Evolutionary conservation across 139 green algal genomes (phyloP).

Genomic region (Zygnema cylindricum): DNA sequence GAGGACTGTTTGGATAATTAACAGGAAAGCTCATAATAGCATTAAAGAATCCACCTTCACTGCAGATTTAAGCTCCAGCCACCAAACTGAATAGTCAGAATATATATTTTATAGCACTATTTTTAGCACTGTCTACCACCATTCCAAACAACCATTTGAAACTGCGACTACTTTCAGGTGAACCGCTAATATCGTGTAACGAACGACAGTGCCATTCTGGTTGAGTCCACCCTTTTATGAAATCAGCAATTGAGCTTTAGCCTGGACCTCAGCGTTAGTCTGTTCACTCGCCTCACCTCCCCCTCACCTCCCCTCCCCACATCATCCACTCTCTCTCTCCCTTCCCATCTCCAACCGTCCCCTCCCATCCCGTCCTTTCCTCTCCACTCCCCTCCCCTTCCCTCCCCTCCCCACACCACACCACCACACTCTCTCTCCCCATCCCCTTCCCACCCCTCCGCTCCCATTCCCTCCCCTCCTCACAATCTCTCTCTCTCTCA

Average conservation of each 20-base stretch:
- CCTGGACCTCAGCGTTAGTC: too few relatives aligned
- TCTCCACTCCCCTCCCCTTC: slow-evolving; percentile 38
- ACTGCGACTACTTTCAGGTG: too few relatives aligned
- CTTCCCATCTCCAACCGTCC: background rate
- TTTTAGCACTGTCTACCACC: too few relatives aligned
- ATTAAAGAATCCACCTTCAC: slow-evolving; percentile 99
- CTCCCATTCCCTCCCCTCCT: background rate
- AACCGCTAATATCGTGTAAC: too few relatives aligned
- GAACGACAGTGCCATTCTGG: too few relatives aligned
- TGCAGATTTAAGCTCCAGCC: slow-evolving; percentile 41
- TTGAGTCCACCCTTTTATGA: too few relatives aligned
- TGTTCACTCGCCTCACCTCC: background rate
- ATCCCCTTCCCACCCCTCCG: background rate
- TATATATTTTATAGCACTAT: too few relatives aligned
- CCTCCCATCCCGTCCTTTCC: background rate
- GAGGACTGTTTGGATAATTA: slow-evolving; percentile 97
- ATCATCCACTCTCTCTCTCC: background rate
- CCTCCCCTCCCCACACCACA: slow-evolving; percentile 5
- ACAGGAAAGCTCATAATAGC: slow-evolving; percentile 91
- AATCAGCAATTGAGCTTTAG: too few relatives aligned
- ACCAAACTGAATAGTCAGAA: background rate
- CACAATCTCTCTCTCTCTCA: background rate
- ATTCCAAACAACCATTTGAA: too few relatives aligned
- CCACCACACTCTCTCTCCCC: slow-evolving; percentile 15
- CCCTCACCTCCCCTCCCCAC: slow-evolving; percentile 6